phyloP scores from a whole-genome alignment of 495 filamentous ascomycete genomes.

The Astrothelium macrocarpum region DNA sequence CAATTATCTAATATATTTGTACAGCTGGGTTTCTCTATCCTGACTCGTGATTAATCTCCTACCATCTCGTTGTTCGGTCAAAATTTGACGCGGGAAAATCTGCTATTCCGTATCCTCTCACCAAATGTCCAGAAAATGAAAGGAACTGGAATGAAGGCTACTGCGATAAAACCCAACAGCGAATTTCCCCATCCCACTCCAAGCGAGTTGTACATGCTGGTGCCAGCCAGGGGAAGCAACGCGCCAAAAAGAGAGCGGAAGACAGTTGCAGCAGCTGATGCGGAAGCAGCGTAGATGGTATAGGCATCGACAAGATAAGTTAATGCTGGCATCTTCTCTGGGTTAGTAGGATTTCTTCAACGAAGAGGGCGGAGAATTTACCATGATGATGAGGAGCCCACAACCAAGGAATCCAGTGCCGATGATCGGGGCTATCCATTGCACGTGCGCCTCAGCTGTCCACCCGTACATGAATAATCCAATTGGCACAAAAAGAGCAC shows the following conservation, averaged over 20 bases:
- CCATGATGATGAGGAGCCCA: constrained; percentile 20
- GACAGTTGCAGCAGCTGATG: constrained; percentile 16
- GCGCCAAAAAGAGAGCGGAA: constrained; percentile 14
- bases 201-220: constrained; percentile 14
- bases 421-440: constrained; percentile 26
- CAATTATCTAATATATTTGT: too few relatives aligned
- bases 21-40: too few relatives aligned
- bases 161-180: constrained; percentile 15
- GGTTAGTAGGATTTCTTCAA: neutral
- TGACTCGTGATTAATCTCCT: too few relatives aligned
- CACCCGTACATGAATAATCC: constrained; percentile 38
- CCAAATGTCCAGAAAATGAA: constrained; percentile 15
- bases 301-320: constrained; percentile 21
- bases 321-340: constrained; percentile 19
- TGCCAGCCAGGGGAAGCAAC: constrained; percentile 15
- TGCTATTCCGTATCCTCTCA: constrained; percentile 10
- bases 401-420: constrained; percentile 22
- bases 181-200: constrained; percentile 17
- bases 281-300: constrained; percentile 13
- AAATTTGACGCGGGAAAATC: neutral
- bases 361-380: constrained; percentile 5
- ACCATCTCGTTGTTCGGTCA: too few relatives aligned
- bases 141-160: constrained; percentile 13
- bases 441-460: constrained; percentile 22
- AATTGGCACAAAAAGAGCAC: constrained; percentile 45